Conservation (phyloP, 225 moss, liverwort and hornwort species). For the Polytrichum commune region DNA sequence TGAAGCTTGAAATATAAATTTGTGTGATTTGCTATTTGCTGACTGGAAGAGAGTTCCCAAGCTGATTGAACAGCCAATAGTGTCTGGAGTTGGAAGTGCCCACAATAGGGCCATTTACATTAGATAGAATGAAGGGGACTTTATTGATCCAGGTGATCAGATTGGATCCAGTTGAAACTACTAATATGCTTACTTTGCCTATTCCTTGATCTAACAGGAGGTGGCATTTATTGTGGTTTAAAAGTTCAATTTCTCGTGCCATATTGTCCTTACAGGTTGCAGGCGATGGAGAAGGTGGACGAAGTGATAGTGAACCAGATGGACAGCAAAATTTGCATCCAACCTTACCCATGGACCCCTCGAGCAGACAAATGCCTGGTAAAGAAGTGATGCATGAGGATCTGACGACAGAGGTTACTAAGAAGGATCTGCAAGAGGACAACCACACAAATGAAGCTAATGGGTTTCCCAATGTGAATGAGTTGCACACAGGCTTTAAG, state of each 20-base stretch:
- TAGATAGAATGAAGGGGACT: no score
- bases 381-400: slow-evolving; percentile 35
- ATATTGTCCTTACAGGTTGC: slow-evolving; percentile 57
- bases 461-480: slow-evolving; percentile 26
- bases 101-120: no score
- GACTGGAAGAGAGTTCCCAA: no score
- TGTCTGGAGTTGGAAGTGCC: no score
- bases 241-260: neutral
- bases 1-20: no score
- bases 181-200: no score
- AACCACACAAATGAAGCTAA: slow-evolving; percentile 17
- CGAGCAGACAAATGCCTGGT: slow-evolving; percentile 49
- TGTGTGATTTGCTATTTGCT: no score
- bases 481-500: slow-evolving; percentile 59
- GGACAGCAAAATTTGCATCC: slow-evolving; percentile 38
- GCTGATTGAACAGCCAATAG: no score
- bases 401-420: slow-evolving; percentile 7
- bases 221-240: no score
- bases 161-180: no score
- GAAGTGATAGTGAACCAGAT: slow-evolving; percentile 88
- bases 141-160: no score
- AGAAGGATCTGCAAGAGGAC: slow-evolving; percentile 19
- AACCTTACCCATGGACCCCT: slow-evolving; percentile 44
- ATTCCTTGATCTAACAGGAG: no score
- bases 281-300: slow-evolving; percentile 73